Base-by-base conservation (phyloP, 2,329 filamentous ascomycete genomes). In the Ophiocordyceps australis region DNA sequence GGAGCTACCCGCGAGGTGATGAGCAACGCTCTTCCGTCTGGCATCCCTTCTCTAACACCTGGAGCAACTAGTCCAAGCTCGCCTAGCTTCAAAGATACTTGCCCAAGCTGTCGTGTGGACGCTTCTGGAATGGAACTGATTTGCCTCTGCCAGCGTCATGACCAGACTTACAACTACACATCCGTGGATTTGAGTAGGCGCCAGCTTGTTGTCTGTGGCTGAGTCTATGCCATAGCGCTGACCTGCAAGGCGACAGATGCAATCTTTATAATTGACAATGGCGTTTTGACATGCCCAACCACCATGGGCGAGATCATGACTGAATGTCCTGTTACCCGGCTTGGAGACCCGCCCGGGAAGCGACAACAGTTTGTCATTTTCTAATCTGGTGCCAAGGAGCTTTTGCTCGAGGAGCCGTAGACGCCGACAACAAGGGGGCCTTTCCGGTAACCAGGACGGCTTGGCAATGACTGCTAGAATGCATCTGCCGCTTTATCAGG, bases 91-190 rank as follows among this genome's bases (percentile, higher is more conserved):
- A 28, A 24, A 10, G 15, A 21, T 13, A 17, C 29, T 3, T 30
- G 29, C 14, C 26, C 23, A 8, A 28, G 26, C 17, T 30, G 29
- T 11, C 26, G 28, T n/a, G 26, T 30, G n/a, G 26, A 30, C 8
- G 14, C 4, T 9, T 11, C 14, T 3, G 29, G 29, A 10, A 7
- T n/a, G 20, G 20, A 7, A 16, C 11, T 30, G 17, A 25, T 17
- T 17, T 30, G 29, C 20, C n/a, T 21, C 12, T 30, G 29, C 23
- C 12, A 23, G 23, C 19, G 20, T 13, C 12, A 16, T 17, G 14
- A 28, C 21, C 7, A 9, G 20, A 10, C 19, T 11, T 26, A 16
- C n/a, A 24, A 15, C 14, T 20, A 25, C 8, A 12, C 29, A 4
- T 26, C 14, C 5, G 13, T 28, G 7, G 20, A 25, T 3, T 13